A percentile compares a stretch with the other conserved stretches of the same genome.
Conservation (phyloP, 2,329 filamentous ascomycete species). For the Trichophaea hybrida region DNA sequence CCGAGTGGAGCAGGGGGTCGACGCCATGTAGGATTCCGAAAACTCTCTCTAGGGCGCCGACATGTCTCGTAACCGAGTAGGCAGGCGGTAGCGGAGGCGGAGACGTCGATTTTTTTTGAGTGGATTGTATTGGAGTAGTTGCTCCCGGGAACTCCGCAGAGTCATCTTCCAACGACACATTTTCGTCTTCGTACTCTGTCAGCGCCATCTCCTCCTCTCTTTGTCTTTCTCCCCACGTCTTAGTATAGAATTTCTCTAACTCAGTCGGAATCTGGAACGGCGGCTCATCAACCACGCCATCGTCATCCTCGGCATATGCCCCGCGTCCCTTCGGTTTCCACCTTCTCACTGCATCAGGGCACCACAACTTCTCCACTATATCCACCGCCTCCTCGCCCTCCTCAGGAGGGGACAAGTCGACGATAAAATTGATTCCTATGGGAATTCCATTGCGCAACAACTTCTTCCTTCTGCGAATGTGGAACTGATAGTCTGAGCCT, state of each 20-base stretch:
- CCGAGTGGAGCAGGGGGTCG: constrained; percentile 46
- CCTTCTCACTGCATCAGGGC: constrained; percentile 41
- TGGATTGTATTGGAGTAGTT: background rate
- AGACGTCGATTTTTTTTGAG: background rate
- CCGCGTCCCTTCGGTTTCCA: constrained; percentile 43
- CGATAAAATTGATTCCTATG: constrained; percentile 40
- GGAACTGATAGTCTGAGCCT: constrained; percentile 27
- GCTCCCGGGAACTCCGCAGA: too few species aligned
- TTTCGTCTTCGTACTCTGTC: background rate
- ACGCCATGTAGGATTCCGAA: constrained; percentile 44
- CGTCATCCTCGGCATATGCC: constrained; percentile 23
- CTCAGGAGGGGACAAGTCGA: constrained; percentile 48
- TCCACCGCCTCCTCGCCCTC: constrained; percentile 50
- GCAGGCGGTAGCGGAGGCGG: constrained; percentile 17
- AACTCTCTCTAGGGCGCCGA: constrained; percentile 48
- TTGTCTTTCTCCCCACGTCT: background rate
- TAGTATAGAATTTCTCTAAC: background rate
- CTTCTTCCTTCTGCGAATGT: constrained; percentile 27
- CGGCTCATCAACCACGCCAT: background rate
- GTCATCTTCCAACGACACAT: too few species aligned
- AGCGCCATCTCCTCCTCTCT: background rate
- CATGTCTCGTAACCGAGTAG: constrained; percentile 51
- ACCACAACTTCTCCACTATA: constrained; percentile 44
- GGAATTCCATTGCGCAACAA: constrained; percentile 28
- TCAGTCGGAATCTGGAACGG: background rate